Evolutionary conservation across 768 basidiomycete genomes (phyloP), one percentile per base, ranked within the genome.

Genomic region (Hydnomerulius pinastri): DNA sequence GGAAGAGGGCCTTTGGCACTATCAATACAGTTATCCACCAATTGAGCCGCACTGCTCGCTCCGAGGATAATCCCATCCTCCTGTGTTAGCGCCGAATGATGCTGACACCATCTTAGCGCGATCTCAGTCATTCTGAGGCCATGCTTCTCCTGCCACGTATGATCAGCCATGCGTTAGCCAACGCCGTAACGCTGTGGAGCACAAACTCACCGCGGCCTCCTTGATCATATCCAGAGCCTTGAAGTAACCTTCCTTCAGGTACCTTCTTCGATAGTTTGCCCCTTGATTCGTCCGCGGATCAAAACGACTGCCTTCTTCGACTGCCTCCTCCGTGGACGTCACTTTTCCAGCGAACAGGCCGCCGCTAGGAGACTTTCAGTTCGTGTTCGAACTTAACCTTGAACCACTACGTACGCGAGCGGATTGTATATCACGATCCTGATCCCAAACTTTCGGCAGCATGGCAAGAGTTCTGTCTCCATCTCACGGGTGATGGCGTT

Each of bases 331-430:
- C 3, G 56, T 43, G 3, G 70, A 71, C 6, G 58, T 61, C 46
- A 81, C 74, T 46, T 78, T 75, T 1, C 78, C 79, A 1, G 81
- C 79, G 56, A 41, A 41, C n/a, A 41, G 18, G n/a, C 27, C 40
- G 11, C 25, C 40, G n/a, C 33, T 35, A 35, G 4, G 33, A 35
- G 6, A 8, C 33, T 12, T n/a, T 35, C n/a, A 35, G n/a, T 17
- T 9, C 4, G n/a, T 4, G 2, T n/a, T n/a, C 7, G 4, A 35
- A 17, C 33, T 35, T 35, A 6, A 35, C n/a, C n/a, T 35, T 35
- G 33, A n/a, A 35, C 33, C 8, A 35, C 17, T 7, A 55, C 64
- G 43, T 29, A 67, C 61, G 68, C 69, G n/a, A 71, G 59, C 25
- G 66, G 66, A 51, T 64, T 69, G 49, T 67, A 71, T 28, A 66